Evolutionary conservation across 192 early-diverging fungal species (phyloP), one percentile per base, ranked within the genome.

Genomic region (Entomortierella parvispora): DNA sequence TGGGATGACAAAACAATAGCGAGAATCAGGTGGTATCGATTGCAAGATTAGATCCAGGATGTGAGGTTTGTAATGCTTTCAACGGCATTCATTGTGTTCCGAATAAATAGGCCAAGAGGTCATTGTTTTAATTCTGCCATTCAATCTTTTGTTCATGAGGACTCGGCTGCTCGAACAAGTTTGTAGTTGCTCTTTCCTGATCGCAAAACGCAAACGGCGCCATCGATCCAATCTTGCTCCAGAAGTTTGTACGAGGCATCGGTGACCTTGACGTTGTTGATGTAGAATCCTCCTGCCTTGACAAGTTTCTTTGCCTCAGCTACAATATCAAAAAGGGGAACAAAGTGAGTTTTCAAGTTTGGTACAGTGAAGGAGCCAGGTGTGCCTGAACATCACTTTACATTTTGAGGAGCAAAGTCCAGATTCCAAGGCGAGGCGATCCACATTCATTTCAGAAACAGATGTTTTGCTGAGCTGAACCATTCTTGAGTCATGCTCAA

Each of bases 151-250:
- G n/a, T n/a, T 40, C 37, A 40, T 40, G 37, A 40, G 5, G 60
- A 76, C 46, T 46, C 17, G 56, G 74, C 56, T n/a, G n/a, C n/a
- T 61, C 58, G 71, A 2, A 94, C 64, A 34, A 97, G 71, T 32
- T 80, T 82, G 54, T 95, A 92, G 34, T 92, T 90, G 44, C 85
- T 88, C 82, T 95, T 97, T 42, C 96, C 96, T 9, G 86, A 87
- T 37, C 94, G 71, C 3, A 97, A 49, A 9, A 93, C 71, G 33
- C 88, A 92, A 17, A 95, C 83, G 2, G 80, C 63, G 18, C 83
- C 87, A 61, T 92, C 91, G 18, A 94, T 75, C 71, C 93, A 83
- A 64, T 92, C 87, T 28, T 57, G 68, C 4, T 82, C 76, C 4
- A 31, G 17, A 7, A 92, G 56, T 31, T 61, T 66, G 32, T 79